Evolutionary conservation across 1,284 basidiomycete species (phyloP).

Genomic region (Bjerkandera adusta): DNA sequence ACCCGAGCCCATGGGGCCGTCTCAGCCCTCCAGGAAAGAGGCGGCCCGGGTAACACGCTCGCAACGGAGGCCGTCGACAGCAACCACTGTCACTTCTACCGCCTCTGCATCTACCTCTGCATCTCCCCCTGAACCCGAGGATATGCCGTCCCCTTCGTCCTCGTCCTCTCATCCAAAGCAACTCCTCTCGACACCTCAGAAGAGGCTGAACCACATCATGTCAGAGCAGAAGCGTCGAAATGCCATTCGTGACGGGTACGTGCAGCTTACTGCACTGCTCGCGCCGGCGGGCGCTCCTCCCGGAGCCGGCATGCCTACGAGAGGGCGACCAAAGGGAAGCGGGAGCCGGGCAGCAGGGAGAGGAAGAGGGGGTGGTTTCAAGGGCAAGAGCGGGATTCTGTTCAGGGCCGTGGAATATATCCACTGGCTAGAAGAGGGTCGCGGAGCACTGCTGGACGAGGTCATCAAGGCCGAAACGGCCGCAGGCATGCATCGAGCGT

Average conservation of each 20-base stretch:
- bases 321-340: conserved; percentile 79
- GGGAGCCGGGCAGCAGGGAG: conserved; percentile 37
- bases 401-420: conserved; percentile 80
- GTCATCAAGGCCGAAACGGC: conserved; percentile 60
- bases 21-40: conserved; percentile 6
- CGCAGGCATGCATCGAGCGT: conserved; percentile 39
- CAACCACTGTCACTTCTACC: too few species aligned
- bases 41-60: conserved; percentile 3
- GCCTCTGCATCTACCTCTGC: conserved; percentile 17
- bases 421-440: conserved; percentile 71
- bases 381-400: conserved; percentile 80
- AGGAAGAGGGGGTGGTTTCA: conserved; percentile 40
- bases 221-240: conserved; percentile 90
- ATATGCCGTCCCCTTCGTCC: conserved; percentile 26
- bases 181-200: conserved; percentile 80
- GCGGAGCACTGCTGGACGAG: conserved; percentile 61
- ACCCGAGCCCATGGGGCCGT: not conserved
- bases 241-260: conserved; percentile 87
- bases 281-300: conserved; percentile 65
- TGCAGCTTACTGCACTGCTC: conserved; percentile 75
- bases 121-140: conserved; percentile 15
- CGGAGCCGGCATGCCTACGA: conserved; percentile 68
- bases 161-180: too few species aligned
- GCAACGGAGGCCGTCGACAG: conserved; percentile 1
- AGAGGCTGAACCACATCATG: conserved; percentile 92